A percentile compares a stretch with the other conserved stretches of the same genome.
Conservation (phyloP, 331 rosid species). For the Saraca asoca region DNA sequence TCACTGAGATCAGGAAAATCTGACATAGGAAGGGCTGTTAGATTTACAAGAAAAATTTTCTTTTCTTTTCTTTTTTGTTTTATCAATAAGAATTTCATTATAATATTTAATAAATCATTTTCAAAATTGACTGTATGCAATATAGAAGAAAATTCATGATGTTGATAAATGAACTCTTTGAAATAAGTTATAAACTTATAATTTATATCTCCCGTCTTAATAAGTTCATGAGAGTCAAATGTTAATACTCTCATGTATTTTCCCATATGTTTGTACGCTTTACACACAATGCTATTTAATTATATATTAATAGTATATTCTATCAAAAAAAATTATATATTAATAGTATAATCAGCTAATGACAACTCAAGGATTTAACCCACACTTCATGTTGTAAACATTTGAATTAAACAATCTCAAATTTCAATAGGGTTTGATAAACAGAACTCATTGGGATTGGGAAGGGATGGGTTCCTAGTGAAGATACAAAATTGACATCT, state of each 20-base stretch:
- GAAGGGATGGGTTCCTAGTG: conserved; percentile 10
- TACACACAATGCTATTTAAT: neutral
- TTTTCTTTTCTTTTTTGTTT: neutral
- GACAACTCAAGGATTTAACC: neutral
- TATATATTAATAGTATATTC: conserved; percentile 15
- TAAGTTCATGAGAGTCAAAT: neutral
- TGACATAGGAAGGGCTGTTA: neutral
- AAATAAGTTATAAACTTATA: neutral
- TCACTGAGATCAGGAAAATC: conserved; percentile 4
- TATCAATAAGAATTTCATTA: neutral
- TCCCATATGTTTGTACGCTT: neutral
- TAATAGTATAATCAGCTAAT: conserved; percentile 18
- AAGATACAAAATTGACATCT: conserved; percentile 10
- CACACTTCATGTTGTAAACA: neutral
- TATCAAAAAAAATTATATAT: too few species aligned
- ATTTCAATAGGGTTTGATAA: conserved; percentile 1
- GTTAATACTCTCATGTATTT: neutral
- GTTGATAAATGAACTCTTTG: neutral
- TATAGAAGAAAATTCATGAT: conserved; percentile 10
- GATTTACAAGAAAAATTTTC: neutral
- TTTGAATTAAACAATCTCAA: neutral
- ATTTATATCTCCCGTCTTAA: neutral
- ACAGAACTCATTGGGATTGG: neutral
- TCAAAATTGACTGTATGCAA: conserved; percentile 13
- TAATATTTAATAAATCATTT: conserved; percentile 12